Evolutionary conservation across 2,329 filamentous ascomycete genomes (phyloP).

Genomic region (Calonectria pseudoreteaudii): DNA sequence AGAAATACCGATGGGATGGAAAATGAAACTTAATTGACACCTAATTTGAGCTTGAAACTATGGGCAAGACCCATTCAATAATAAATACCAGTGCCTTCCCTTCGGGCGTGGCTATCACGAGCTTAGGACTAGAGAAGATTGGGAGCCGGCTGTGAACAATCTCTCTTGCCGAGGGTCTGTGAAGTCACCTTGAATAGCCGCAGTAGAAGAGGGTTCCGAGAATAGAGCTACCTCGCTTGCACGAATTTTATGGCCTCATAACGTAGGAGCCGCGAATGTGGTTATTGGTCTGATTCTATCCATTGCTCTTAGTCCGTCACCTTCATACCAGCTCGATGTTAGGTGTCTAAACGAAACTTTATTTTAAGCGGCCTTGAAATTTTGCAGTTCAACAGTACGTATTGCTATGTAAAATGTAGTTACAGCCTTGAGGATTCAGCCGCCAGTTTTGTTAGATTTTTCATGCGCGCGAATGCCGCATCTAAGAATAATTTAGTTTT

Average conservation of each 20-base stretch:
- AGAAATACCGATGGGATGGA: background rate
- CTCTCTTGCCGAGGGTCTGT: background rate
- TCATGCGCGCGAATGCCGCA: background rate
- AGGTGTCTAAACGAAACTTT: background rate
- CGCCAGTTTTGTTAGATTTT: background rate
- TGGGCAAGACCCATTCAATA: background rate
- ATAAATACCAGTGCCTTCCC: background rate
- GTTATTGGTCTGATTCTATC: background rate
- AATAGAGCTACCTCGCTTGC: background rate
- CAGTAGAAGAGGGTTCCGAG: background rate
- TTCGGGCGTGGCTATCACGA: background rate
- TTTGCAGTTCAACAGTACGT: background rate
- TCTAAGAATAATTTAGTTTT: conserved; percentile 16
- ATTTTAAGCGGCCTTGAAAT: background rate
- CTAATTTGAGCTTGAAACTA: rapidly evolving
- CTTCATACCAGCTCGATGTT: too few relatives aligned
- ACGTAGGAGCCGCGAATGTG: background rate
- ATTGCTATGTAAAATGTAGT: background rate
- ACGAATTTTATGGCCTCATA: background rate
- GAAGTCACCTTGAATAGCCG: background rate
- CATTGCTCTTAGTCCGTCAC: background rate
- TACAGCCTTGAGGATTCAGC: conserved; percentile 24
- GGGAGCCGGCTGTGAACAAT: background rate
- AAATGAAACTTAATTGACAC: background rate
- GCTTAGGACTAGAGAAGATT: background rate